Evolutionary conservation across 768 basidiomycete genomes (phyloP), one percentile per base, ranked within the genome.

Genomic region (Suillus weaverae): DNA sequence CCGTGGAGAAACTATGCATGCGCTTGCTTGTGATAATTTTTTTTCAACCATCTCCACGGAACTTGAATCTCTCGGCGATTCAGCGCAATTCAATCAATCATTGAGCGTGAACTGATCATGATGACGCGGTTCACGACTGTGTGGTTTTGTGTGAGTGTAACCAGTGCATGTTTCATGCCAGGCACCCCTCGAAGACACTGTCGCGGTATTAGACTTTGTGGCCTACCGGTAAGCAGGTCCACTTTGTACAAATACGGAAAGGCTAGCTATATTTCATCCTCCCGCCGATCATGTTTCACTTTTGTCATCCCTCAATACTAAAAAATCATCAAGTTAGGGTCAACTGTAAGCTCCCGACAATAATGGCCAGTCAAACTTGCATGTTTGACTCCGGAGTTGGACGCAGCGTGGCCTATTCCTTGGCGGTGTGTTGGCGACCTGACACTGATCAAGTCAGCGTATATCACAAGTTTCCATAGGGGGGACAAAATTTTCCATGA

Each of bases 231-330:
- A 16, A 2, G 32, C 66, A 67, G 84, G 84, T 67, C 70, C 79
- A 59, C 43, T 68, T 60, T 79, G 39, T 63, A 78, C 80, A 78
- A 74, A 80, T 80, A 33, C 46, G 77, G 79, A 69, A 73, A 67
- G 50, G 64, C 59, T 51, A 33, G 62, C 59, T 54, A 57, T 55
- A 65, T 57, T 46, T n/a, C 68, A 68, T 68, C 69, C 64, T 68
- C 67, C 68, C 75, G 72, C 77, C 81, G 83, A 84, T 83, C 81
- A 80, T 81, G 82, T 83, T 81, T 84, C 81, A 81, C 67, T 70
- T 72, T 71, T 75, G 68, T 75, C 75, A 75, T 62, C 59, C 33
- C 50, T 59, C 62, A 59, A 62, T 66, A n/a, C 57, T 67, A 35
- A 55, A 56, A 36, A 56, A 56, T 22, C 55, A 56, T 57, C 39